Evolutionary conservation across 2,329 filamentous ascomycete genomes (phyloP), one percentile per base, ranked within the genome.

Genomic region (Escovopsis sp.): DNA sequence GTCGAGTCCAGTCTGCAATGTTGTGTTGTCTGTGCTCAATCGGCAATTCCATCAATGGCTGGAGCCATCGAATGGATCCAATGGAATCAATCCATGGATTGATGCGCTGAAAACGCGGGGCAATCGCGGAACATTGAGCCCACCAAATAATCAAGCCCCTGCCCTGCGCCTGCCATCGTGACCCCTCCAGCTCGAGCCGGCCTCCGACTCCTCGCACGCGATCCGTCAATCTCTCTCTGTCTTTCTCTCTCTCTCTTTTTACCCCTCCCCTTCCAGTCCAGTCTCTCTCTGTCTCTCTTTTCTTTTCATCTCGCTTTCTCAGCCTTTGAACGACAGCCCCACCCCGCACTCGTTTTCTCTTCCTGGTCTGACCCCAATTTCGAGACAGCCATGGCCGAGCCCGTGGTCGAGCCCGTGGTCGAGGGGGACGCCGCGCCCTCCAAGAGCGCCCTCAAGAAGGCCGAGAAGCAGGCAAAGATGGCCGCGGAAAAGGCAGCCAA

Each of bases 381-480:
- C 27, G 27, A 37, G 13, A 31, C 19, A 32, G 31, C 12, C 25
- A 31, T 7, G 26, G 7, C 27, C 19, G 26, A 29, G 15, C n/a
- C 23, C 27, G 16, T 12, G 38, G 56, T 55, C 48, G 54, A 51
- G 39, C 46, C 49, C 43, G 43, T 45, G 38, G 48, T 47, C 43
- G 50, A 57, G n/a, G n/a, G n/a, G n/a, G n/a, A n/a, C n/a, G 39
- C 54, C 46, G 40, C 56, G 41, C 54, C 47, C 40, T 76, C 72
- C 46, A 77, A 77, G 63, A 75, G 69, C 55, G 71, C 72, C 46
- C 55, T 70, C 50, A 77, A 77, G 57, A 76, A 76, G 63, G 71
- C 72, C 34, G 71, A 76, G 58, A 77, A 77, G 62, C 63, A 70
- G 52, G 70, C 70, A 41, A 70, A 70, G 52, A 60, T 68, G 53